Conservation (phyloP, 176 grass and related monocot species). For the Aechmea fasciata region DNA sequence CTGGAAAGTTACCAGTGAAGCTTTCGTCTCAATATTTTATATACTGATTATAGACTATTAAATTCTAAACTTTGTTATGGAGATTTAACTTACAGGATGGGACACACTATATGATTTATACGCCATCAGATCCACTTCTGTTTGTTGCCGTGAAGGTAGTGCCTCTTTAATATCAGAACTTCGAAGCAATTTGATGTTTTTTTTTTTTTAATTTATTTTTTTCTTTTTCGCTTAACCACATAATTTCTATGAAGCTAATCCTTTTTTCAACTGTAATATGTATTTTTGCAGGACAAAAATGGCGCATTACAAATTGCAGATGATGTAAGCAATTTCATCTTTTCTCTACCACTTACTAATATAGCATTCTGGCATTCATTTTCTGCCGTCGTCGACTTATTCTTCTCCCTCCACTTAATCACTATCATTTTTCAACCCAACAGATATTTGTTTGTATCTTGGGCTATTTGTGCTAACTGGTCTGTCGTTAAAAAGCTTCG, state of each 20-base stretch:
- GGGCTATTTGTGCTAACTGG: too few species aligned
- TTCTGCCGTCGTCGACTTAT: background rate
- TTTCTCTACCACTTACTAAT: background rate
- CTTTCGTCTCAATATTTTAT: background rate
- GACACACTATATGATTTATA: slow-evolving; percentile 94
- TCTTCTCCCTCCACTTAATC: too few species aligned
- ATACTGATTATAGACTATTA: slow-evolving; percentile 7
- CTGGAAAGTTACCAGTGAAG: background rate
- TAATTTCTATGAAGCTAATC: slow-evolving; percentile 5
- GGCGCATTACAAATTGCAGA: slow-evolving; percentile 69
- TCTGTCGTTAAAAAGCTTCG: too few species aligned
- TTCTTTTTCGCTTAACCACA: background rate
- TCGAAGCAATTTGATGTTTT: background rate
- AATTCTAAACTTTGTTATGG: slow-evolving; percentile 10
- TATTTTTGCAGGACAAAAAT: slow-evolving; percentile 52
- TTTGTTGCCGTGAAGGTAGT: slow-evolving; percentile 70
- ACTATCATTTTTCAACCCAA: too few species aligned
- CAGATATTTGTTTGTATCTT: too few species aligned
- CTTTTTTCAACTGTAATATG: background rate
- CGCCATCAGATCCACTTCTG: slow-evolving; percentile 82
- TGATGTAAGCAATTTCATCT: slow-evolving; percentile 48
- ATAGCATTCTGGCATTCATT: background rate
- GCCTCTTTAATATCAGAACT: background rate
- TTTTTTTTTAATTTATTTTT: background rate
- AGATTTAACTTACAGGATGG: slow-evolving; percentile 49